Evolutionary conservation across 192 early-diverging fungal species (phyloP), one percentile per base, ranked within the genome.

Genomic region (Diversispora eburnea): DNA sequence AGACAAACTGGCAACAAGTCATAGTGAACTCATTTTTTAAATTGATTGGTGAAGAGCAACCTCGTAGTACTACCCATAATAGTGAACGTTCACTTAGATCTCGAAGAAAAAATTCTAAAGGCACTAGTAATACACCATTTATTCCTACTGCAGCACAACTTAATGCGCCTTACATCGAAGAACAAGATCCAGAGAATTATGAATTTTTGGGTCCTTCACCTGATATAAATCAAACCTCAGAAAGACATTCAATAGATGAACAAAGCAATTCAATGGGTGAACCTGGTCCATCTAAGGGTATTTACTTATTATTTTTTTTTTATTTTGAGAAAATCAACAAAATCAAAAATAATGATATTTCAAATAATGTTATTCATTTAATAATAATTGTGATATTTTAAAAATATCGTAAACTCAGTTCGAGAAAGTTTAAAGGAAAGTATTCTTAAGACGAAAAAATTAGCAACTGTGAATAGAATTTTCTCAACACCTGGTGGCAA

Each of bases 151-250:
- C 60, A 60, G 70, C 33, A 15, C 57, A 72, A 48, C 47, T 72
- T 61, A 20, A 45, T 19, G 70, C 70, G 13, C 70, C 70, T 20
- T 72, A 72, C 33, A 45, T 72, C 33, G 57, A 59, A 62, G 70
- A 72, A 56, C 15, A 61, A 15, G 9, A 8, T 45, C 70, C 70
- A 13, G 70, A 72, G 25, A 2, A 61, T 13, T 58, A 56, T 49
- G 58, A 72, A n/a, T 58, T 8, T 8, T 48, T 10, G 12, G 5
- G 1, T 13, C 3, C n/a, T n/a, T n/a, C 8, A 20, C 3, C 22
- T 17, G 68, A 56, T 1, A 5, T 25, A 3, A 25, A 22, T 15
- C 5, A 8, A 55, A n/a, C n/a, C n/a, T n/a, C n/a, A n/a, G 20
- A 19, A 45, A 19, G 12, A 13, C 33, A 17, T 45, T 20, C 33